Conservation (phyloP, 257 asterid genomes). For the Echites panduratus region DNA sequence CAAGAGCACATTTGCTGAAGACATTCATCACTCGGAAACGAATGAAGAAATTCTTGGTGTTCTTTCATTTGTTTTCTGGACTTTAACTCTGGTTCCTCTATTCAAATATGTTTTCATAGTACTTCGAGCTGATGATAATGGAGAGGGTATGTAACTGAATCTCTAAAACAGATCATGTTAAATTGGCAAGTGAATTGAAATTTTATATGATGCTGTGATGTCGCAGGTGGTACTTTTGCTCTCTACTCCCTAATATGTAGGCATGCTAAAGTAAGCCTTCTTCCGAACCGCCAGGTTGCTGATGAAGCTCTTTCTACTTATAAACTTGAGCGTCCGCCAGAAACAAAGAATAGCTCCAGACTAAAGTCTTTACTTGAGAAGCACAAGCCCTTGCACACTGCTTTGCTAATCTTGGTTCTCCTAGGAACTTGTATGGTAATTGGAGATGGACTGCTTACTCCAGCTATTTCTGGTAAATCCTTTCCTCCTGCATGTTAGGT, state of each 20-base stretch:
- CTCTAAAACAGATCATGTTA: not conserved
- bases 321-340: slow-evolving; percentile 67
- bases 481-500: not conserved
- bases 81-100: slow-evolving; percentile 82
- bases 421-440: slow-evolving; percentile 99
- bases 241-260: slow-evolving; percentile 87
- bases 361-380: slow-evolving; percentile 79
- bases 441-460: slow-evolving; percentile 97
- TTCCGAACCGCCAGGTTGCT: slow-evolving; percentile 76
- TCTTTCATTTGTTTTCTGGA: slow-evolving; percentile 92
- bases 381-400: slow-evolving; percentile 74
- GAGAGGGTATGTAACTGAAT: slow-evolving; percentile 65
- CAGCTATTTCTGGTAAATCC: slow-evolving; percentile 77
- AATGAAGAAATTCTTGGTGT: slow-evolving; percentile 93
- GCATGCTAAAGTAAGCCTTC: slow-evolving; percentile 95
- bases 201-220: slow-evolving; percentile 16
- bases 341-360: slow-evolving; percentile 51
- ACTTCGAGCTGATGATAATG: slow-evolving; percentile 93
- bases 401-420: slow-evolving; percentile 72
- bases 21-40: slow-evolving; percentile 87
- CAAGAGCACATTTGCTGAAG: slow-evolving; percentile 97
- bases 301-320: slow-evolving; percentile 94
- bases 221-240: slow-evolving; percentile 96
- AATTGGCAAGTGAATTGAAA: slow-evolving; percentile 8
- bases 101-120: slow-evolving; percentile 85